Base-by-base conservation (phyloP, 495 filamentous ascomycete species). In the Xylona heveae region DNA sequence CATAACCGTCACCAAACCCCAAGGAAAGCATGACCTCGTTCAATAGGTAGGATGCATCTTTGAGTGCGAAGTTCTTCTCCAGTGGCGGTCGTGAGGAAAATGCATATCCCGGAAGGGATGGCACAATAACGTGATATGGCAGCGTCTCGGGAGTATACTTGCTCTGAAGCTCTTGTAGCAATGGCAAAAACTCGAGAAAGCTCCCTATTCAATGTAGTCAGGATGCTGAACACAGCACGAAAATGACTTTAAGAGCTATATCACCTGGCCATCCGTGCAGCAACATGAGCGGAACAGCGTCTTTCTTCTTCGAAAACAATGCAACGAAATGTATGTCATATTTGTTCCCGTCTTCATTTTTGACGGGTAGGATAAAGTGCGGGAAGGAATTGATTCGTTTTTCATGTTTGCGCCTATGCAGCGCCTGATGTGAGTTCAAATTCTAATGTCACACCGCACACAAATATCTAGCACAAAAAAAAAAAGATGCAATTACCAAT, bases 51-150 rank as follows among this genome's bases (percentile, higher is more conserved):
- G 64, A 51, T 2, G 54, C 46, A 18, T 63, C 55, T 0, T 39
- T 16, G 2, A 53, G 42, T 5, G 27, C 46, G 33, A 64, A 65
- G 34, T 75, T 50, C 4, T 41, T 44, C 28, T 66, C 52, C 5
- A 66, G 30, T 0, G 64, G 61, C 7, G 60, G 55, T 0, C 55
- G 48, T 5, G 58, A 59, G 0, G 71, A 76, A 30, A 71, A 66
- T 1, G 57, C 53, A 38, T 67, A 79, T 4, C 68, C 73, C 0
- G 74, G 69, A 5, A 76, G 46, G 0, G 63, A 71, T 0, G 74
- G 73, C 0, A 74, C 61, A 34, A 79, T 61, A 34, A 79, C 37
- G 34, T 78, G 70, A 43, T 69, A 79, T 0, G 72, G 70, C 6
- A 73, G 50, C 5, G 57, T 62, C 14, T 53, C 43, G 0, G 68